Base-by-base conservation (phyloP, 768 basidiomycete species). In the Austroboletus eburneus region DNA sequence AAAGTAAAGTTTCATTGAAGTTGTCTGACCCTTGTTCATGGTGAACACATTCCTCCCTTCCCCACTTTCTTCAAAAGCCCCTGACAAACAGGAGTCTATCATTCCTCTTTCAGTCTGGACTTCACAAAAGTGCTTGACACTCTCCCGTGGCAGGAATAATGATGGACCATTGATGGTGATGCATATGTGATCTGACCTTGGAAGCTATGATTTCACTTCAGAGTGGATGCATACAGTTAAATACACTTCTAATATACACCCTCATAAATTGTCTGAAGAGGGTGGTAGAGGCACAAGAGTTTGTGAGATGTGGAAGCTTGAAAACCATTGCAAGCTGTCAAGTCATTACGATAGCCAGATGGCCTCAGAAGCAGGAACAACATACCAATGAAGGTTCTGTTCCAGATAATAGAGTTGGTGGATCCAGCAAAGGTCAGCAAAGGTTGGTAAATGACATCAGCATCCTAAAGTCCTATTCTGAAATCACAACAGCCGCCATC, bases 401-500 rank as follows among this genome's bases (percentile, higher is more conserved):
- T 50, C 44, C 48, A 29, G 48, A 51, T 12, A 43, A 30, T n/a
- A 46, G 48, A 5, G 48, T 47, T 17, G 50, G 55, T 10, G 14
- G 24, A 10, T 50, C 50, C 2, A 55, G 46, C 3, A 39, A 34
- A 13, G 59, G 57, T 24, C 44, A 51, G 33, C 46, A 52, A 34
- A 13, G 59, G 57, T 24, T 42, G 53, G 33, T 45, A 52, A 39
- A 63, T 16, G 40, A 63, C 46, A 13, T 40, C 23, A 23, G 61
- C 58, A 18, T 62, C 61, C 61, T 61, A 62, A 9, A 63, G 10
- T 61, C 61, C 63, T 51, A 63, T 54, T 32, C 61, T 49, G 40
- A 62, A 62, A 35, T 62, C 61, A 34, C 61, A 63, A 20, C 61
- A 62, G 5, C 61, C 61, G 24, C 57, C 64, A 17, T 67, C 57